These are phyloP conservation scores for Agrocybe chaxingu DNA, from an alignment of 768 basidiomycete species.

Conservation along the genomic window DNA sequence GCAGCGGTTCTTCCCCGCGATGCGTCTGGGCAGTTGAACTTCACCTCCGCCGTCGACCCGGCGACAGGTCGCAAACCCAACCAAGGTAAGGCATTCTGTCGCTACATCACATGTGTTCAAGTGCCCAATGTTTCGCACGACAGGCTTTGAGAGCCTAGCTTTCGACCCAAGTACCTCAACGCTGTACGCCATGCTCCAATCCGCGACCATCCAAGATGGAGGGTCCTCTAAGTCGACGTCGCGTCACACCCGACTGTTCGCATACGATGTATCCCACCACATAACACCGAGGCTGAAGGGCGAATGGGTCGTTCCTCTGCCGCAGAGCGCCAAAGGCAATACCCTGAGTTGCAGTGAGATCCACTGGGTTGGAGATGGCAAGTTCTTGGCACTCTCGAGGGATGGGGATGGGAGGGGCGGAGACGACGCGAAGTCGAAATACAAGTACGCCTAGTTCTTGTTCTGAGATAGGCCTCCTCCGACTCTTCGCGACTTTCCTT, in stretches of 20 bases:
- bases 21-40: conserved; percentile 42
- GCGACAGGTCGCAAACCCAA: conserved; percentile 52
- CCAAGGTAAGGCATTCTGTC: conserved; percentile 37
- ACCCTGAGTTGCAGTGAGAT: conserved; percentile 54
- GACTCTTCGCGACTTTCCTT: neutral
- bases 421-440: conserved; percentile 42
- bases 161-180: conserved; percentile 41
- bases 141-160: conserved; percentile 63
- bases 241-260: conserved; percentile 53
- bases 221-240: conserved; percentile 43
- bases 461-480: neutral
- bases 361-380: conserved; percentile 45
- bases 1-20: conserved; percentile 47
- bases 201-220: conserved; percentile 64
- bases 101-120: neutral
- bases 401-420: conserved; percentile 62
- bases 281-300: conserved; percentile 39
- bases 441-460: conserved; percentile 39
- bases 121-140: neutral
- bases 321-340: conserved; percentile 47
- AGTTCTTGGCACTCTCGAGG: conserved; percentile 59
- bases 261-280: conserved; percentile 45
- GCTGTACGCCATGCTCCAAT: conserved; percentile 62
- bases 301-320: conserved; percentile 61
- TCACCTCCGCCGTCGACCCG: conserved; percentile 47